Conservation (phyloP, 2,329 filamentous ascomycete species). For the Verticillium zaregamsianum region DNA sequence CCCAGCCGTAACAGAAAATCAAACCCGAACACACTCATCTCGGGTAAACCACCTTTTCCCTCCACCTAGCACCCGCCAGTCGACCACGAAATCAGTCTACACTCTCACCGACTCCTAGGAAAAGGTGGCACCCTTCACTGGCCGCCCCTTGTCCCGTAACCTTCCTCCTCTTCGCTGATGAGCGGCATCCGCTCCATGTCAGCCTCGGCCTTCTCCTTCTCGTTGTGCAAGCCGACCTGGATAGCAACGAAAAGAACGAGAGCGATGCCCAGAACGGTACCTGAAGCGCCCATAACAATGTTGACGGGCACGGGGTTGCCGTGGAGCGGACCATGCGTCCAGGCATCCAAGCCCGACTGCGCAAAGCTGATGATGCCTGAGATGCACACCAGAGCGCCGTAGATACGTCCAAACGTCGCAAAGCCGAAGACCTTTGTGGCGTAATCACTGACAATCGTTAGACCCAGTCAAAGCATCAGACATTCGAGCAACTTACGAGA, state of each 20-base stretch:
- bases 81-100: background rate
- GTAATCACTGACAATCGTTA: constrained; percentile 50
- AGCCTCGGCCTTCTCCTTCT: constrained; percentile 4
- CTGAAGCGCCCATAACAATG: constrained; percentile 47
- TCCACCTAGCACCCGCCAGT: background rate
- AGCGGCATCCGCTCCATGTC: constrained; percentile 4
- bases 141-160: background rate
- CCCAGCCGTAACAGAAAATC: background rate
- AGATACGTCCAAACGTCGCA: constrained; percentile 75
- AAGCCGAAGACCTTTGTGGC: constrained; percentile 79
- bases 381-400: constrained; percentile 69
- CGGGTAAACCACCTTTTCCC: background rate
- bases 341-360: constrained; percentile 64
- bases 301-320: constrained; percentile 64
- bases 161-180: constrained; percentile 4
- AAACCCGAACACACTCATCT: background rate
- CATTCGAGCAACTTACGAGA: constrained; percentile 42
- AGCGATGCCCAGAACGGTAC: constrained; percentile 48
- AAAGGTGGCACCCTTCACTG: background rate
- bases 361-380: constrained; percentile 69
- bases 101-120: background rate
- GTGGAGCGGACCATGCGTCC: constrained; percentile 59
- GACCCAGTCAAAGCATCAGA: background rate
- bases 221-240: constrained; percentile 11
- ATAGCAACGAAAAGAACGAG: constrained; percentile 52